Evolutionary conservation across 495 filamentous ascomycete species (phyloP).

Genomic region (Terfezia claveryi): DNA sequence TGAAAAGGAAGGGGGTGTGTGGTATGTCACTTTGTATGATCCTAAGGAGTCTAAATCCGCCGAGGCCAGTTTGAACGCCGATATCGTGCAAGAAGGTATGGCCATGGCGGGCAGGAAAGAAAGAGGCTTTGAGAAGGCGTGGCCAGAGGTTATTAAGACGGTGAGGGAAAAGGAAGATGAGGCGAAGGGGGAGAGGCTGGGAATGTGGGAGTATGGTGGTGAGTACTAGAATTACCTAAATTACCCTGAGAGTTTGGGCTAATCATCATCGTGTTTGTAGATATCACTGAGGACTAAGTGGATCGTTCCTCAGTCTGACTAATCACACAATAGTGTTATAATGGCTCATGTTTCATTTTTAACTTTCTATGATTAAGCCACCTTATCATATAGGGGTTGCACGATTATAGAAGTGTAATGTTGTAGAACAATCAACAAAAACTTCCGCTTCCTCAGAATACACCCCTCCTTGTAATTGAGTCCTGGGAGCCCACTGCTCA

Average conservation of each 20-base stretch:
- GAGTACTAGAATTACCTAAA: constrained; percentile 53
- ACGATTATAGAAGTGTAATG: too few species aligned
- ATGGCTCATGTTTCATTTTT: too few species aligned
- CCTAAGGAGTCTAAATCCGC: constrained; percentile 33
- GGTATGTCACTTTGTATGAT: constrained; percentile 67
- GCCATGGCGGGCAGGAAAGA: constrained; percentile 79
- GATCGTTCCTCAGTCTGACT: too few species aligned
- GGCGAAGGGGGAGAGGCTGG: constrained; percentile 54
- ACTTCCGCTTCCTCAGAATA: too few species aligned
- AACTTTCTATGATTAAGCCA: too few species aligned
- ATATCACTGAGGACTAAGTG: constrained; percentile 4
- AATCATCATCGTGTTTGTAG: background rate
- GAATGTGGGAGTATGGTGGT: constrained; percentile 98
- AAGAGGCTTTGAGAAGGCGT: constrained; percentile 67
- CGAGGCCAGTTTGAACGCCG: constrained; percentile 65
- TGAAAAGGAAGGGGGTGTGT: constrained; percentile 44
- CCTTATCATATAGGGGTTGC: too few species aligned
- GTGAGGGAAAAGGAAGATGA: constrained; percentile 45
- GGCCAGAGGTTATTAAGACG: constrained; percentile 41
- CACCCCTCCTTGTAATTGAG: too few species aligned
- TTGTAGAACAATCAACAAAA: too few species aligned
- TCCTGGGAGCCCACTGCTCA: too few species aligned
- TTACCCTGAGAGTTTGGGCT: background rate
- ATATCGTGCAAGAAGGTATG: constrained; percentile 58
- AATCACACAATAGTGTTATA: too few species aligned